Evolutionary conservation across 2,329 filamentous ascomycete species (phyloP), one percentile per base, ranked within the genome.

Genomic region (Ceratocystis destructans): DNA sequence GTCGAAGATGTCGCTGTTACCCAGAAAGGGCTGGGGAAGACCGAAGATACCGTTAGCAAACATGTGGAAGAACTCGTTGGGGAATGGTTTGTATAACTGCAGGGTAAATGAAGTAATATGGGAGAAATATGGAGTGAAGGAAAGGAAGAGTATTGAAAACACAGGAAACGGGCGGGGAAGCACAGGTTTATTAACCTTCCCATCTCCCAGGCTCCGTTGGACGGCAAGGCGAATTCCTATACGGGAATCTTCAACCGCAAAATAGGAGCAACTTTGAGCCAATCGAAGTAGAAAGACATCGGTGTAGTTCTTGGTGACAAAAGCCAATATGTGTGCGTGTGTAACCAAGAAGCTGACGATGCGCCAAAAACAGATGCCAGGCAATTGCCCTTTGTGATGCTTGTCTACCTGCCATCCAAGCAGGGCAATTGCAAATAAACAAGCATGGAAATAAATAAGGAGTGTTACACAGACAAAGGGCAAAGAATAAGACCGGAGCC

Each of bases 1-100:
- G 68, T 91, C 88, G 74, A 96, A 87, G 70, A 96, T 88, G 75
- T 93, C 88, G 76, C 63, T 64, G 64, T 61, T 68, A 28, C 66
- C 66, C 22, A 68, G 50, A 33, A 92, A 87, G 10, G 66, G 59
- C 66, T 68, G 66, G 12, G 37, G 31, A 20, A 25, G 57, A 15
- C 44, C 41, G 45, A 46, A 48, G 25, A 59, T 31, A 55, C 48
- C 37, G 59, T 62, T 48, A 62, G 64, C 15, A 53, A 57, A 31
- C 33, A 55, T 55, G 59, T 28, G 33, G 28, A 8, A 57, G 7
- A n/a, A 4, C 31, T 15, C 10, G 15, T 44, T 33, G 44, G 17
- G 12, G 45, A 6, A 64, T 10, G 6, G 15, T 3, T 15, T 45
- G 31, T 7, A 33, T 2, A n/a, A 12, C 22, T 48, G 61, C 2